These are phyloP conservation scores for Exophiala oligosperma DNA, from an alignment of 2,329 filamentous ascomycete species.

Conservation along the genomic window DNA sequence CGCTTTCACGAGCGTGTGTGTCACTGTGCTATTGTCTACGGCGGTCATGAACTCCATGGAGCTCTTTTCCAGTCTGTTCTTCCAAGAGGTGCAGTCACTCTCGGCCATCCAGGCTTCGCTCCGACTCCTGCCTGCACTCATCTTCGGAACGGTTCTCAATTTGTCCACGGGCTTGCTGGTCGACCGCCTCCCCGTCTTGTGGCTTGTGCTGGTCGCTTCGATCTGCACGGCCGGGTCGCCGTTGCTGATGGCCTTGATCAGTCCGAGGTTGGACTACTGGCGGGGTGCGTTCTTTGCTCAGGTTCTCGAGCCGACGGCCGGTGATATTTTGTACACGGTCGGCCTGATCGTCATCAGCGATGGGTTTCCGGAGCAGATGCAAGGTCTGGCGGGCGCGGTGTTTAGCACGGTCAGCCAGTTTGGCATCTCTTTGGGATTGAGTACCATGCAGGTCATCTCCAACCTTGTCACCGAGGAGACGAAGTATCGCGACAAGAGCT, in stretches of 20 bases:
- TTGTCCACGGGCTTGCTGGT: constrained; percentile 49
- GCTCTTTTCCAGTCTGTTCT: constrained; percentile 52
- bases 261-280: constrained; percentile 55
- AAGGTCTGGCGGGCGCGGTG: constrained; percentile 61
- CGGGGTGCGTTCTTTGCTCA: constrained; percentile 44
- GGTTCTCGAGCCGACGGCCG: constrained; percentile 29
- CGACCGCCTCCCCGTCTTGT: constrained; percentile 42
- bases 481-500: constrained; percentile 24
- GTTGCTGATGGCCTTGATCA: constrained; percentile 56
- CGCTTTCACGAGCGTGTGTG: constrained; percentile 57
- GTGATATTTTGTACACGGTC: constrained; percentile 53
- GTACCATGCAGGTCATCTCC: constrained; percentile 51
- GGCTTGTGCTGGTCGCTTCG: constrained; percentile 43
- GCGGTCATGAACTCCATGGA: constrained; percentile 51
- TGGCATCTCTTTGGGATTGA: constrained; percentile 55
- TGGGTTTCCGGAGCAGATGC: constrained; percentile 56
- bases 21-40: constrained; percentile 49
- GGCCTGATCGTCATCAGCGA: constrained; percentile 54
- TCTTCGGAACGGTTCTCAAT: constrained; percentile 38
- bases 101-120: constrained; percentile 47
- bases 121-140: constrained; percentile 46
- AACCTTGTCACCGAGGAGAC: constrained; percentile 38
- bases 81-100: constrained; percentile 51
- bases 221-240: constrained; percentile 48
- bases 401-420: constrained; percentile 62